Evolutionary conservation across 169 alveolate species (phyloP).

Genomic region (Plasmodium knowlesi): DNA sequence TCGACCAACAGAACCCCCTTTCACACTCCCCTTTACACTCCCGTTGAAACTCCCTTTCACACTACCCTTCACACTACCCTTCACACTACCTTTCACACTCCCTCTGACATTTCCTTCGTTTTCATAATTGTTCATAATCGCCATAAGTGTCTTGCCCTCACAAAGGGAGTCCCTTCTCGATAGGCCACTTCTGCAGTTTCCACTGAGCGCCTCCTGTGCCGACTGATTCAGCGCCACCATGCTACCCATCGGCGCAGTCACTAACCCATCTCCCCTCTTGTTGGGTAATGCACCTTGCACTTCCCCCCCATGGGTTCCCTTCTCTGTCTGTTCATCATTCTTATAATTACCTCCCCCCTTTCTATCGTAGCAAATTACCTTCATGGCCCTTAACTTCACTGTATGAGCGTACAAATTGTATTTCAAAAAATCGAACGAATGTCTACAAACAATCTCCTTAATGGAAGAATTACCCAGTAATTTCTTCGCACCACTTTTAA

Average conservation of each 20-base stretch:
- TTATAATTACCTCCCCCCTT: not conserved
- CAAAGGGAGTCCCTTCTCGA: not conserved
- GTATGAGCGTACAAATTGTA: conserved; percentile 55
- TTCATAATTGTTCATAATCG: not conserved
- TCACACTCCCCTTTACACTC: not conserved
- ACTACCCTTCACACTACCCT: not conserved
- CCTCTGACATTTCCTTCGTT: not conserved
- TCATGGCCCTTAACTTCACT: conserved; percentile 23
- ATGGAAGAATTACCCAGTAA: conserved; percentile 28
- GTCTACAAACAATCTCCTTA: conserved; percentile 55
- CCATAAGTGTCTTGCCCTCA: not conserved
- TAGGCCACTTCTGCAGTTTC: not conserved
- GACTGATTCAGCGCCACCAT: not conserved
- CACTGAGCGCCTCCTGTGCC: not conserved
- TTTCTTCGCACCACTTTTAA: conserved; percentile 51
- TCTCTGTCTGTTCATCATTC: not conserved
- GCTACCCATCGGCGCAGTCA: not conserved
- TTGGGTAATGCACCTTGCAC: not conserved
- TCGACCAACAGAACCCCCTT: not conserved
- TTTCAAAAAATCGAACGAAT: conserved; percentile 47
- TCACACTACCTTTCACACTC: not conserved
- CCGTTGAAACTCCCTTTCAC: not conserved
- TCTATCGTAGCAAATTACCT: conserved; percentile 21
- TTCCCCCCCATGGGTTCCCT: too few relatives aligned
- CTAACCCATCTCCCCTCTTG: not conserved